phyloP scores from a whole-genome alignment of 2,329 filamentous ascomycete species.

The Cryoendolithus antarcticus region DNA sequence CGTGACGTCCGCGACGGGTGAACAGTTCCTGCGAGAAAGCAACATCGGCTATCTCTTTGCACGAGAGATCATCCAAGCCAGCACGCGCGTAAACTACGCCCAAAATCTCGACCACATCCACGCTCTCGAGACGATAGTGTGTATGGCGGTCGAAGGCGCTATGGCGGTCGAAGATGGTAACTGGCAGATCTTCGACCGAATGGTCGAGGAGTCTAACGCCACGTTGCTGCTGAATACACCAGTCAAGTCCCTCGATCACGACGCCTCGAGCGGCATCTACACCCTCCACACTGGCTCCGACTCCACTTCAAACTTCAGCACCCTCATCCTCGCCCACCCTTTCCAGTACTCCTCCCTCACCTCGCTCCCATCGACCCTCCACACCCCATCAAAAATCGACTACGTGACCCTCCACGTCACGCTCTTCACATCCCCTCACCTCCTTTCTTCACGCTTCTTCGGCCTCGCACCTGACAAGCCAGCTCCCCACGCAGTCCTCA shows the following conservation, averaged over 20 bases:
- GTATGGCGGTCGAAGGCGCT: conserved; percentile 78
- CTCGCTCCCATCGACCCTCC: conserved; percentile 21
- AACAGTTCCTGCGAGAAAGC: conserved; percentile 57
- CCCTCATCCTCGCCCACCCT: conserved; percentile 68
- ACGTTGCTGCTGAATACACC: conserved; percentile 52
- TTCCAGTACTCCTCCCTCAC: conserved; percentile 60
- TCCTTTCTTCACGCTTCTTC: conserved; percentile 63
- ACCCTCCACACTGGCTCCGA: conserved; percentile 3
- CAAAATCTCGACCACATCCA: conserved; percentile 80
- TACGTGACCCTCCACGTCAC: conserved; percentile 85
- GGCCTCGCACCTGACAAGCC: conserved; percentile 43
- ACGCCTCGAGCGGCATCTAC: not conserved
- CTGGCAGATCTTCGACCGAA: conserved; percentile 83
- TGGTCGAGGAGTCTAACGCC: conserved; percentile 56
- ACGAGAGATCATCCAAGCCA: conserved; percentile 76
- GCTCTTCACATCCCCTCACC: conserved; percentile 65
- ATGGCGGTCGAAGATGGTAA: conserved; percentile 73
- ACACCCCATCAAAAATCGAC: conserved; percentile 62
- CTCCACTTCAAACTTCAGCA: conserved; percentile 26
- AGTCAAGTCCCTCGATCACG: conserved; percentile 31
- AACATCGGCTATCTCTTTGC: conserved; percentile 56
- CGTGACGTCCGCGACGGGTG: conserved; percentile 58
- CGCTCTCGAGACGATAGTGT: conserved; percentile 81
- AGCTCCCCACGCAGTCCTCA: conserved; percentile 66
- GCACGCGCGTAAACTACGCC: conserved; percentile 87